Percentiles rank a stretch among this genome's conserved stretches.
These are phyloP conservation scores for Pinguiococcus pyrenoidosus DNA, from an alignment of 108 stramenopile genomes.

Conservation along the genomic window DNA sequence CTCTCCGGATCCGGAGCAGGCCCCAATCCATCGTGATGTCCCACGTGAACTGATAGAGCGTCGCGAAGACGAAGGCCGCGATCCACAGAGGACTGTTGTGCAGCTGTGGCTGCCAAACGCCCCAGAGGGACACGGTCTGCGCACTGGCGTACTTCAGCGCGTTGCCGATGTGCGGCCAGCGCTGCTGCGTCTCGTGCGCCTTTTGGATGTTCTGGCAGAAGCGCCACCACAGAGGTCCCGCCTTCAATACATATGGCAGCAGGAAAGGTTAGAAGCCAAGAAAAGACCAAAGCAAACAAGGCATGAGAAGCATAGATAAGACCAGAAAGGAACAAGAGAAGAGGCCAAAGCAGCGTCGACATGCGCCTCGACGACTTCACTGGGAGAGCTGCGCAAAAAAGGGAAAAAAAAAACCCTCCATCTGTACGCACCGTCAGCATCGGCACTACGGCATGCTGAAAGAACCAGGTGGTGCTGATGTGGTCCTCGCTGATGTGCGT, in stretches of 20 bases:
- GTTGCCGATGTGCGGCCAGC: conserved; percentile 32
- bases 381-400: neutral
- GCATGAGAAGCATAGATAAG: too few relatives aligned
- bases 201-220: conserved; percentile 5
- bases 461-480: neutral
- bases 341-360: conserved; percentile 8
- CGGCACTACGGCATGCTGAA: conserved; percentile 3
- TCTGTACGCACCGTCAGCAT: too few relatives aligned
- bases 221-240: conserved; percentile 12
- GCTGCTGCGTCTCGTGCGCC: neutral
- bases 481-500: neutral
- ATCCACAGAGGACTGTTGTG: conserved; percentile 22
- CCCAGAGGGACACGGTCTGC: conserved; percentile 28
- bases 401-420: neutral
- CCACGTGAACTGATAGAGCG: conserved; percentile 30
- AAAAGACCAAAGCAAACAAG: too few relatives aligned
- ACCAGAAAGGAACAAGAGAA: too few relatives aligned
- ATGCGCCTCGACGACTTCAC: too few relatives aligned
- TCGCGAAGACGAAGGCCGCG: conserved; percentile 26
- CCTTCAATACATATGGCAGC: too few relatives aligned
- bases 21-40: conserved; percentile 35
- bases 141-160: conserved; percentile 33
- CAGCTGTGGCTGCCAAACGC: conserved; percentile 9
- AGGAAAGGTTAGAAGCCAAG: too few relatives aligned
- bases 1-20: too few relatives aligned